Evolutionary conservation across 1,139 yeast species (phyloP).

Genomic region (Lodderomyces pseudojiufengensis): DNA sequence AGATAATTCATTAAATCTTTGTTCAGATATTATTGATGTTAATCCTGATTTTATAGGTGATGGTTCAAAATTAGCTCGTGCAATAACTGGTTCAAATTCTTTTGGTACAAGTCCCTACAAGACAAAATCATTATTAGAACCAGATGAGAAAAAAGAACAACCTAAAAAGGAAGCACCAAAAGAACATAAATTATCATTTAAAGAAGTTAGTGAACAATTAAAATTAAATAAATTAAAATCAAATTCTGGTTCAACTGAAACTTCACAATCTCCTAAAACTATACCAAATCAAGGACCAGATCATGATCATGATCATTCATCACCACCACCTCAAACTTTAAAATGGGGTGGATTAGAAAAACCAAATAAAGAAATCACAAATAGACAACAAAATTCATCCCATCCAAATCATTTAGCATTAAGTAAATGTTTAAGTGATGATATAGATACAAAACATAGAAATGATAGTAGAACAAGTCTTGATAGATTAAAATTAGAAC

Average conservation of each 20-base stretch:
- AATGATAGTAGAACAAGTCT: constrained; percentile 3
- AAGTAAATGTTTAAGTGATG: constrained; percentile 12
- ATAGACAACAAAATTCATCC: not conserved
- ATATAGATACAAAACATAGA: constrained; percentile 5
- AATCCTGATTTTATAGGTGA: constrained; percentile 42
- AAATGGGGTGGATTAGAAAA: constrained; percentile 27
- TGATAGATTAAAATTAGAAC: constrained; percentile 34
- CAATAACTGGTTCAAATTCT: constrained; percentile 40
- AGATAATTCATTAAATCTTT: constrained; percentile 36
- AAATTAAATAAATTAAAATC: constrained; percentile 13
- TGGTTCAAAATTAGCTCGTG: constrained; percentile 45
- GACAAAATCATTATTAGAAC: constrained; percentile 40
- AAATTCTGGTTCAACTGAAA: constrained; percentile 1
- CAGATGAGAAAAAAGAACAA: constrained; percentile 19
- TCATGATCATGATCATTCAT: constrained; percentile 2
- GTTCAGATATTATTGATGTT: constrained; percentile 34
- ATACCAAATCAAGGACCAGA: not conserved
- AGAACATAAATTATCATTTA: constrained; percentile 29
- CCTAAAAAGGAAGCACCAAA: constrained; percentile 9
- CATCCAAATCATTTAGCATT: constrained; percentile 5
- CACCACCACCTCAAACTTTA: constrained; percentile 17
- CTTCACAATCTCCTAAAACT: constrained; percentile 1
- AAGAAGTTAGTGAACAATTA: constrained; percentile 35
- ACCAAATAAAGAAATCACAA: constrained; percentile 11
- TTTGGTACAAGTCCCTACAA: constrained; percentile 41